Base-by-base conservation (phyloP, 192 early-diverging fungal species). In the Rhizophagus prolifer region DNA sequence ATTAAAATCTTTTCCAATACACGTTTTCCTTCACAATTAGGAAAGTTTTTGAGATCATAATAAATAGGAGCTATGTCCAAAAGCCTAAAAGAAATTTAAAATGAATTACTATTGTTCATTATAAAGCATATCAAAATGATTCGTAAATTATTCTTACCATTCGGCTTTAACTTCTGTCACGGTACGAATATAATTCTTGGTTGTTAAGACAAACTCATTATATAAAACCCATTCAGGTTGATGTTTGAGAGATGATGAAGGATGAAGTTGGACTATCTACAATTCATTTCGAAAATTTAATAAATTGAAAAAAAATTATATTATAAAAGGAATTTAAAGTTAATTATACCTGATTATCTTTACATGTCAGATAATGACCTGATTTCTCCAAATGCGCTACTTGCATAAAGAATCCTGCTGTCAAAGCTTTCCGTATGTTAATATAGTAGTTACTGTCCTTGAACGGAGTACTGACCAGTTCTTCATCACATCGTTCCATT, bases 171-270 rank as follows among this genome's bases (percentile, higher is more conserved):
- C 89, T 76, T 94, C 93, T 0, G 94, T 94, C 47, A 91, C 92
- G 0, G 95, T 98, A 41, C 98, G 94, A 78, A 99, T 97, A 83
- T 96, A 98, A 83, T 98, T 95, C 69, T 95, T 91, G 59, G 91
- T 91, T 12, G 98, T 99, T 60, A 99, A 82, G 10, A 98, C 98
- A 91, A 97, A 99, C 83, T 99, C 98, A 77, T 99, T 97, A 86
- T 98, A 99, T 46, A 98, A 82, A 2, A 98, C 96, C 98, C 98
- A 99, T 83, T 98, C 96, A n/a, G 96, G 94, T 72, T 95, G 95
- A 75, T 91, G 90, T 67, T 90, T 90, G 34, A 99, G 82, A 78
- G 91, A 90, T 30, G 92, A 94, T 41, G 95, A 96, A 28, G 97
- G 97, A 78, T 98, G 96, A 41, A 99, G 86, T 61, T 91, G 91